Conservation (phyloP, 176 grass and related monocot species). For the Phyllostachys edulis region DNA sequence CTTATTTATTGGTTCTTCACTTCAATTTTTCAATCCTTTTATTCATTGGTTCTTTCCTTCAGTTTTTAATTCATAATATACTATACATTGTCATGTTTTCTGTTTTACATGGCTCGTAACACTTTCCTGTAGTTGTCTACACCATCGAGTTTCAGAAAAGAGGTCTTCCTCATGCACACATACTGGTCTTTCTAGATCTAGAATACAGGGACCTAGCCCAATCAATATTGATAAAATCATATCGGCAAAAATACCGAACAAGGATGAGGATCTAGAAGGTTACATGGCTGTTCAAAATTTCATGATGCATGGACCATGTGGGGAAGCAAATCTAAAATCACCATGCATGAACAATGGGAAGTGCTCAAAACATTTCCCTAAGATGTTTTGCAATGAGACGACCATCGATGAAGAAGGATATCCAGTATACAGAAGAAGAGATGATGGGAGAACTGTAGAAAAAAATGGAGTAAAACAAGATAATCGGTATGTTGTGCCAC, state of each 20-base stretch:
- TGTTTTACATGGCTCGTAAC: too few relatives aligned
- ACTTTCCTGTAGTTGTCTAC: conserved; percentile 2
- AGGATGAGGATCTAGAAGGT: neutral
- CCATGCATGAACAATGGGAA: conserved; percentile 22
- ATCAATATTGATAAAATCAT: conserved; percentile 24
- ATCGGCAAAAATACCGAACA: neutral
- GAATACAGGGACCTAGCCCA: neutral
- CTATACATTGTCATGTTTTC: too few relatives aligned
- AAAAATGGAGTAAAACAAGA: conserved; percentile 21
- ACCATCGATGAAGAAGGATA: conserved; percentile 23
- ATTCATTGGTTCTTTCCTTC: too few relatives aligned
- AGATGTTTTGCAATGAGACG: neutral
- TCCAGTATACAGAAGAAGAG: conserved; percentile 25
- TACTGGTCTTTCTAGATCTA: conserved; percentile 14
- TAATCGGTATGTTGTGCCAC: conserved; percentile 13
- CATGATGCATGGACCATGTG: conserved; percentile 38
- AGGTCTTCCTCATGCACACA: conserved; percentile 27
- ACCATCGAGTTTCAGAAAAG: conserved; percentile 15
- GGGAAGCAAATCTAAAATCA: neutral
- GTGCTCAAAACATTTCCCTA: conserved; percentile 37
- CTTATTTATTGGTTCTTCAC: too few relatives aligned
- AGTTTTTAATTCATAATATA: too few relatives aligned
- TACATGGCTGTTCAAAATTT: conserved; percentile 20
- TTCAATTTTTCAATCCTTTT: too few relatives aligned
- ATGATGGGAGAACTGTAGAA: neutral